Evolutionary conservation across 108 stramenopile species (phyloP).

Genomic region (Nitzschia sp.): DNA sequence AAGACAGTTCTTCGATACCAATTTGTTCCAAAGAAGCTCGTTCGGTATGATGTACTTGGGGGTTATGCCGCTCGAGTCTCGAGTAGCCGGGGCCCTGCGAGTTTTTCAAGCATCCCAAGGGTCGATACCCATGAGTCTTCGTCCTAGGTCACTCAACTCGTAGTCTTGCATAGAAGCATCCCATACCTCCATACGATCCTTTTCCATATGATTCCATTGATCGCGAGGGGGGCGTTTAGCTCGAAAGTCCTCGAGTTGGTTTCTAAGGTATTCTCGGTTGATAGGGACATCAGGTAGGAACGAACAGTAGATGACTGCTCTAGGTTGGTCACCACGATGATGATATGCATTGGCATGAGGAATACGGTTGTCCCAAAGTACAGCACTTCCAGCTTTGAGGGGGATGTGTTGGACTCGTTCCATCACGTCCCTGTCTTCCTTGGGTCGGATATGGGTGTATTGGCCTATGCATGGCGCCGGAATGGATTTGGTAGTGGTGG

Average conservation of each 20-base stretch:
- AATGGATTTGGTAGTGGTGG: background rate
- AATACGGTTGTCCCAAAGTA: conserved; percentile 91
- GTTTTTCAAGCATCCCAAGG: conserved; percentile 16
- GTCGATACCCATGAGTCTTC: conserved; percentile 43
- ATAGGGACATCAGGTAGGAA: conserved; percentile 81
- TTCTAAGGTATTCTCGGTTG: conserved; percentile 69
- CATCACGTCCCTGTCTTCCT: conserved; percentile 74
- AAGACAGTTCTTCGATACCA: no score
- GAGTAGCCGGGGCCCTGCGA: no score
- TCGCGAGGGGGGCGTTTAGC: conserved; percentile 39
- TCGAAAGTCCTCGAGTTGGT: conserved; percentile 61
- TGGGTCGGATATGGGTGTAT: conserved; percentile 87
- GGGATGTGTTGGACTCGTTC: conserved; percentile 72
- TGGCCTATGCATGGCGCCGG: conserved; percentile 82
- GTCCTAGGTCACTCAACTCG: conserved; percentile 28
- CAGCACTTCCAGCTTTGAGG: conserved; percentile 76
- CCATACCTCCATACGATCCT: background rate
- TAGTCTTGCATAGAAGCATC: background rate
- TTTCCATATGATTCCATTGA: conserved; percentile 54
- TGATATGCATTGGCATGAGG: conserved; percentile 88
- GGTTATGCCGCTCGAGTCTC: no score
- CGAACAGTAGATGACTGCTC: conserved; percentile 85
- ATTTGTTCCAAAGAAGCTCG: no score
- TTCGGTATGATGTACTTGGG: no score
- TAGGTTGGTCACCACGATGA: conserved; percentile 55